Conservation (phyloP, 192 early-diverging fungal species). For the Oehlia diaphana region DNA sequence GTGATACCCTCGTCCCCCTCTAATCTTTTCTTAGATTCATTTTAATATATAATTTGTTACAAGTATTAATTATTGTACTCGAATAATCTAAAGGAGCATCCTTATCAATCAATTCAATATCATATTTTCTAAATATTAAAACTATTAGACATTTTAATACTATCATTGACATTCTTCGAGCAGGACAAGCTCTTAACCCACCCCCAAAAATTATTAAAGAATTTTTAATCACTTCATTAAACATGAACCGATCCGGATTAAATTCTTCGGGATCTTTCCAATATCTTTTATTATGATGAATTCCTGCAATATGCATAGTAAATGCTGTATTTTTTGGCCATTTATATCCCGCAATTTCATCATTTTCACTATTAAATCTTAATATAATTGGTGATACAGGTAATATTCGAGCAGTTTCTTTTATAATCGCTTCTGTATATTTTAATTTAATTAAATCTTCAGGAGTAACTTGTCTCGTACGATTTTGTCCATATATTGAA, state of each 20-base stretch:
- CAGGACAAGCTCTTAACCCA: not conserved
- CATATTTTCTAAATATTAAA: conserved; percentile 1
- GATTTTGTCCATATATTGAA: not conserved
- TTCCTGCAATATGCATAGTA: not conserved
- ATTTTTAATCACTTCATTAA: not conserved
- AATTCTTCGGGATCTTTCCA: conserved; percentile 12
- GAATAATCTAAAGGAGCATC: not conserved
- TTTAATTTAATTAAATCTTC: conserved; percentile 6
- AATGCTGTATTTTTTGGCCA: not conserved
- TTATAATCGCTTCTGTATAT: no score
- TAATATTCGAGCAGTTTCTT: not conserved
- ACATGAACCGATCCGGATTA: conserved; percentile 13
- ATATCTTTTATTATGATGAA: not conserved
- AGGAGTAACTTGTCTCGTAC: not conserved
- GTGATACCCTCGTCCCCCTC: no score
- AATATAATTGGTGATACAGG: not conserved
- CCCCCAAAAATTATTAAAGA: conserved; percentile 1
- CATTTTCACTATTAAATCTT: not conserved
- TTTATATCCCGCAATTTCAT: conserved; percentile 4
- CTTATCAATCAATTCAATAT: conserved; percentile 1
- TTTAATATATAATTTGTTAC: no score
- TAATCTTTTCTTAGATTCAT: no score
- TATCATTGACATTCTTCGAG: not conserved
- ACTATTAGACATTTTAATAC: not conserved
- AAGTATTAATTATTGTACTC: not conserved